Percentiles rank a stretch among this genome's conserved stretches.
Conservation (phyloP, 179 eudicot genomes). For the Vitellaria paradoxa region DNA sequence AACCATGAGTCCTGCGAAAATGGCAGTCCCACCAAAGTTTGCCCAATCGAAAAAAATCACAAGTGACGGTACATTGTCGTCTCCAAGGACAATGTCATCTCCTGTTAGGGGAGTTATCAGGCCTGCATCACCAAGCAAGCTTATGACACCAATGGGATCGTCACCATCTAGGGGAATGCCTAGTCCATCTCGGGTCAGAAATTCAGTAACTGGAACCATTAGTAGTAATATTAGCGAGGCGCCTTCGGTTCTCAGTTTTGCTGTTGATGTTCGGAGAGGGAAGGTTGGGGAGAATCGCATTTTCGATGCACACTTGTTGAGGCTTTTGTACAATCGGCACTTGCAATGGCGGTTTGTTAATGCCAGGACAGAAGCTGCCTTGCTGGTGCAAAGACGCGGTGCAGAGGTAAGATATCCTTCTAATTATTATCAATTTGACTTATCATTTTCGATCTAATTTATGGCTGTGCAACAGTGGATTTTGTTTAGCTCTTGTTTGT, state of each 20-base stretch:
- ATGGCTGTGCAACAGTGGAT: not conserved
- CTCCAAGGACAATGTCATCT: slow-evolving; percentile 73
- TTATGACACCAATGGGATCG: slow-evolving; percentile 39
- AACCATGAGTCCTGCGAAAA: slow-evolving; percentile 61
- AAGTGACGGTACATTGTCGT: slow-evolving; percentile 53
- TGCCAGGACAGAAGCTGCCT: slow-evolving; percentile 79
- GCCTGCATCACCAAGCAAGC: slow-evolving; percentile 83
- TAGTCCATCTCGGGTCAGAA: slow-evolving; percentile 76
- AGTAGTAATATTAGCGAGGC: slow-evolving; percentile 58
- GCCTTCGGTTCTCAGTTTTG: slow-evolving; percentile 91
- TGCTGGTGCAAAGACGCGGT: slow-evolving; percentile 68
- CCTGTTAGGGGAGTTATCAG: slow-evolving; percentile 63
- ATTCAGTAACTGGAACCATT: slow-evolving; percentile 47
- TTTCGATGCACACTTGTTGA: slow-evolving; percentile 79
- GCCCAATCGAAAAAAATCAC: slow-evolving; percentile 46
- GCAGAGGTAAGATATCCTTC: slow-evolving; percentile 58
- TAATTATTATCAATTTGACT: not conserved
- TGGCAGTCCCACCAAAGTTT: slow-evolving; percentile 51
- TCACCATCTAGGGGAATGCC: slow-evolving; percentile 67
- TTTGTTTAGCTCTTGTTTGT: not conserved
- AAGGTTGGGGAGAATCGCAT: slow-evolving; percentile 90
- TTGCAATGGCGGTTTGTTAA: slow-evolving; percentile 98
- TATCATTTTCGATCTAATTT: not conserved
- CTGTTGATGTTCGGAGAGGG: slow-evolving; percentile 97
- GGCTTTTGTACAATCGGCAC: slow-evolving; percentile 86